phyloP scores from a whole-genome alignment of 768 basidiomycete species.

The Hypholoma sublateritium region DNA sequence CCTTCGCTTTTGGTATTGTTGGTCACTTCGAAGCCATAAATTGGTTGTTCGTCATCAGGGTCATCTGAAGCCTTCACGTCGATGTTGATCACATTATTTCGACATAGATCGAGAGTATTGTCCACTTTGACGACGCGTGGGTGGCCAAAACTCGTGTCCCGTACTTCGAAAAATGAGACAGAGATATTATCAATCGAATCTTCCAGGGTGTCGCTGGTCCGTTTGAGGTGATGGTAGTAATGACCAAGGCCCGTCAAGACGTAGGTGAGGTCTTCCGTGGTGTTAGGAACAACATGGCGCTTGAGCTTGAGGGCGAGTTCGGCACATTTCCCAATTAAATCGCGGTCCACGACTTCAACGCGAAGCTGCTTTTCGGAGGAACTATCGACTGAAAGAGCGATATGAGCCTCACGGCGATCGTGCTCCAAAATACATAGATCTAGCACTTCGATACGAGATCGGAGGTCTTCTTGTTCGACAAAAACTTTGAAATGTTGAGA shows the following conservation, averaged over 20 bases:
- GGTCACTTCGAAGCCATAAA: neutral
- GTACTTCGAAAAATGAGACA: neutral
- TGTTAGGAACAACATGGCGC: neutral
- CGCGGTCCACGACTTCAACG: neutral
- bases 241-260: neutral
- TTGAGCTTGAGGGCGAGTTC: neutral
- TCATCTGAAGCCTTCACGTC: neutral
- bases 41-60: neutral
- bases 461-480: too few relatives aligned
- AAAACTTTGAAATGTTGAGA: neutral
- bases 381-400: neutral
- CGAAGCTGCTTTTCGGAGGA: neutral
- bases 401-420: neutral
- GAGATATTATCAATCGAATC: neutral
- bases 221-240: neutral
- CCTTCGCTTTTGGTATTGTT: neutral
- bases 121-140: neutral
- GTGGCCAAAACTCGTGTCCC: neutral
- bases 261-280: neutral
- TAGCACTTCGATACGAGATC: too few relatives aligned
- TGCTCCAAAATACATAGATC: too few relatives aligned
- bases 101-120: neutral
- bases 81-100: neutral
- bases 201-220: neutral
- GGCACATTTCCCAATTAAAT: neutral